phyloP scores from a whole-genome alignment of 192 early-diverging fungal genomes.

The Glomus cerebriforme region DNA sequence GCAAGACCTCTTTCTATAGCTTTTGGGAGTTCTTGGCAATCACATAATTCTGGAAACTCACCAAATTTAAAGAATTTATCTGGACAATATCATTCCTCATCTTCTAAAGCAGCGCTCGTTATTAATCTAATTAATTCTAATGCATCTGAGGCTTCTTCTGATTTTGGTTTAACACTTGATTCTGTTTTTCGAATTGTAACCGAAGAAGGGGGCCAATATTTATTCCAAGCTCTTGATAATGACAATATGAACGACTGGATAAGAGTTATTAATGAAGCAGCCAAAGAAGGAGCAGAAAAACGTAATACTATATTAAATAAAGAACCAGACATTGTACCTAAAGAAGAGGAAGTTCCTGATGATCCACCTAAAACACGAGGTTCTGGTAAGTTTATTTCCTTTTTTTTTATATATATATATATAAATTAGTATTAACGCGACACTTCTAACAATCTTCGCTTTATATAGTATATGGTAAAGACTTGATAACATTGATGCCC shows the following conservation, averaged over 20 bases:
- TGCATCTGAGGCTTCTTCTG: slow-evolving; percentile 65
- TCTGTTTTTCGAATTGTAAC: slow-evolving; percentile 79
- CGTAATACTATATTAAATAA: slow-evolving; percentile 67
- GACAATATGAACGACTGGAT: slow-evolving; percentile 81
- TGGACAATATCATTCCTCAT: background rate
- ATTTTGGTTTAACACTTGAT: slow-evolving; percentile 65
- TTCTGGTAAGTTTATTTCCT: slow-evolving; percentile 33
- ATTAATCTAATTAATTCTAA: slow-evolving; percentile 79
- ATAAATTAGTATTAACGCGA: background rate
- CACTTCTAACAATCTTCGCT: background rate
- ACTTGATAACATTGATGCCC: slow-evolving; percentile 59
- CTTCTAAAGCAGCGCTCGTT: slow-evolving; percentile 64
- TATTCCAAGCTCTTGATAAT: slow-evolving; percentile 65
- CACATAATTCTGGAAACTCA: slow-evolving; percentile 2
- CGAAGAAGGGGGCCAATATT: slow-evolving; percentile 78
- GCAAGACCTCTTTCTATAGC: slow-evolving; percentile 44
- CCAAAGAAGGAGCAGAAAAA: slow-evolving; percentile 69
- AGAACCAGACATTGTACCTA: background rate
- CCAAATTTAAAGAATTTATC: background rate
- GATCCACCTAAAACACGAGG: slow-evolving; percentile 53
- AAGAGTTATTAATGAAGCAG: slow-evolving; percentile 62
- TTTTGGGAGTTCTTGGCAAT: slow-evolving; percentile 39
- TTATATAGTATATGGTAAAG: slow-evolving; percentile 59
- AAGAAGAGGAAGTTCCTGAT: slow-evolving; percentile 17
- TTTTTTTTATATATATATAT: background rate